These are phyloP conservation scores for Fistulifera pelliculosa DNA, from an alignment of 108 stramenopile species.

Conservation along the genomic window DNA sequence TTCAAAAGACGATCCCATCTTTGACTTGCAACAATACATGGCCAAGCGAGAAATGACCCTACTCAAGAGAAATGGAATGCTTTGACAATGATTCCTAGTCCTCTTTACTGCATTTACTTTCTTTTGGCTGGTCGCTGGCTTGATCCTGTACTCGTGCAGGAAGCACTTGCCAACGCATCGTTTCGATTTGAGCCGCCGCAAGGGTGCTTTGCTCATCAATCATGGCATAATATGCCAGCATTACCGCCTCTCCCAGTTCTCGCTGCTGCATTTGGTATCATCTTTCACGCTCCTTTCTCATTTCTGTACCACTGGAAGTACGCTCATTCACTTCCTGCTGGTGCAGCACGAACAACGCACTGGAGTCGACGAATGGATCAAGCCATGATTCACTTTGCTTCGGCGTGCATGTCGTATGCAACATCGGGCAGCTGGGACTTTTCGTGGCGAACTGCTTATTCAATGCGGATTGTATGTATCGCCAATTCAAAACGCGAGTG, in stretches of 20 bases:
- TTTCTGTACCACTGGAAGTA: conserved; percentile 54
- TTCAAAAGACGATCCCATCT: too few species aligned
- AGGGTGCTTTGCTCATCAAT: conserved; percentile 2
- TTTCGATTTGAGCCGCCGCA: background rate
- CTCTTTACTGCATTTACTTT: conserved; percentile 42
- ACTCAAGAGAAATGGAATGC: conserved; percentile 69
- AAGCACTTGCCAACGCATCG: background rate
- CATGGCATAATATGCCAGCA: conserved; percentile 34
- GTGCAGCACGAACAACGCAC: conserved; percentile 43
- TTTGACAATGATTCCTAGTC: conserved; percentile 51
- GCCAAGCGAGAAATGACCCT: conserved; percentile 59
- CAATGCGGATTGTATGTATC: conserved; percentile 50
- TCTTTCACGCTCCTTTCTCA: conserved; percentile 59
- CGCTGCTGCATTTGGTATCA: conserved; percentile 33
- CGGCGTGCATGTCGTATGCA: conserved; percentile 49
- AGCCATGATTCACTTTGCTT: conserved; percentile 61
- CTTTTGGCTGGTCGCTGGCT: conserved; percentile 56
- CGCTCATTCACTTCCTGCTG: conserved; percentile 35
- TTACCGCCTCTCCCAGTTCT: conserved; percentile 51
- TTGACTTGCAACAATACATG: conserved; percentile 28
- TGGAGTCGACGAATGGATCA: conserved; percentile 79
- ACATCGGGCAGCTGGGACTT: conserved; percentile 52
- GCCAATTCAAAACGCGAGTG: conserved; percentile 29
- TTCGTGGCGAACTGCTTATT: conserved; percentile 42
- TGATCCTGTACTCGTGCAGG: background rate